These are phyloP conservation scores for Elaeagnus macrophylla DNA, from an alignment of 306 rosid species.

Conservation along the genomic window DNA sequence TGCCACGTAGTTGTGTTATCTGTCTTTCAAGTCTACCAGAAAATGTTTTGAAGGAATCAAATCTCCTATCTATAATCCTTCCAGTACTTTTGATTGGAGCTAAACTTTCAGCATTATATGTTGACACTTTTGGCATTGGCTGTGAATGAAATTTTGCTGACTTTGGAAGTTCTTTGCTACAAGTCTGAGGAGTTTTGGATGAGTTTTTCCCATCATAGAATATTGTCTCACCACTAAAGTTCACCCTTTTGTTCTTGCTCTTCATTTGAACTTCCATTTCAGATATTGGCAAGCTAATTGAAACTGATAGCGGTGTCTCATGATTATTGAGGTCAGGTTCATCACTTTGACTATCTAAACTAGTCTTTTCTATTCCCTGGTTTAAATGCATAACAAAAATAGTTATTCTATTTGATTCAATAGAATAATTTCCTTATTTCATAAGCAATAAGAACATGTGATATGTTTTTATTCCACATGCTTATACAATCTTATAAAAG, in stretches of 20 bases:
- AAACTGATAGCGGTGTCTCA: conserved; percentile 35
- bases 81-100: conserved; percentile 25
- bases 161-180: conserved; percentile 19
- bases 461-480: neutral
- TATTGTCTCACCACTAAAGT: conserved; percentile 32
- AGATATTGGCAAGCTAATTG: conserved; percentile 74
- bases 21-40: conserved; percentile 72
- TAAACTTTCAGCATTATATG: neutral
- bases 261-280: conserved; percentile 23
- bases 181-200: neutral
- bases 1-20: conserved; percentile 45
- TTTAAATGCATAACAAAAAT: conserved; percentile 1
- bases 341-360: conserved; percentile 14
- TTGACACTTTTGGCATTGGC: conserved; percentile 43
- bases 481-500: no score
- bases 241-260: conserved; percentile 21
- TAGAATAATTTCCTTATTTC: no score
- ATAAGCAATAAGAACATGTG: neutral
- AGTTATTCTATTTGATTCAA: neutral
- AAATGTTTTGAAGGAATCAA: conserved; percentile 74
- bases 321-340: conserved; percentile 36
- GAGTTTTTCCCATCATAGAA: conserved; percentile 14
- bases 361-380: conserved; percentile 34
- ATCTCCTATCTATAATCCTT: conserved; percentile 45
- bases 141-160: conserved; percentile 50